These are phyloP conservation scores for Aspergillus unguis DNA, from an alignment of 2,329 filamentous ascomycete species.

Conservation along the genomic window DNA sequence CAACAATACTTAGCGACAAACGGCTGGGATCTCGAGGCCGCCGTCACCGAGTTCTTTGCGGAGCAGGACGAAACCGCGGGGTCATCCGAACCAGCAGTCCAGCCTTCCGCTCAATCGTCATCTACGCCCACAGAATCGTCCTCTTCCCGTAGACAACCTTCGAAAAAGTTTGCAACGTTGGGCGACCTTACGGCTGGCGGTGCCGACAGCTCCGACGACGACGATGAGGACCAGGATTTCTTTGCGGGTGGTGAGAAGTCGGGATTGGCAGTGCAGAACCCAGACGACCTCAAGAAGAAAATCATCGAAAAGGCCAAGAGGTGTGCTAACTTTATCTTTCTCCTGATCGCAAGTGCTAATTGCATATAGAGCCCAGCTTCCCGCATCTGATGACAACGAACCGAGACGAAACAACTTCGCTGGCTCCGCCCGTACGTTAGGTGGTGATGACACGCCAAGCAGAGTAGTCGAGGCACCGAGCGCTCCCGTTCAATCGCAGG, in stretches of 20 bases:
- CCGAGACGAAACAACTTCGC: constrained; percentile 50
- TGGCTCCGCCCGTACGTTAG: constrained; percentile 62
- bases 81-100: constrained; percentile 31
- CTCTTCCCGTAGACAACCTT: constrained; percentile 28
- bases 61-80: constrained; percentile 42
- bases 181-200: constrained; percentile 43
- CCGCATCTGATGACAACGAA: constrained; percentile 44
- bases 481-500: constrained; percentile 36
- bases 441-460: constrained; percentile 62
- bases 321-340: constrained; percentile 17
- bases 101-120: constrained; percentile 28
- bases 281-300: constrained; percentile 53
- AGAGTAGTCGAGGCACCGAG: constrained; percentile 53
- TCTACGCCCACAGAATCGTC: constrained; percentile 30
- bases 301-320: constrained; percentile 48
- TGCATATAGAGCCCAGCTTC: constrained; percentile 29
- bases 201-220: constrained; percentile 47
- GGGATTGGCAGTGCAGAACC: constrained; percentile 65
- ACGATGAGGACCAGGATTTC: constrained; percentile 54
- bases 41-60: constrained; percentile 60
- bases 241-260: constrained; percentile 67
- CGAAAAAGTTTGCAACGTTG: constrained; percentile 49
- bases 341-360: neutral
- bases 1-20: constrained; percentile 62
- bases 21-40: constrained; percentile 64